phyloP scores from a whole-genome alignment of 23 red algal species.

The Porphyridium purpureum region DNA sequence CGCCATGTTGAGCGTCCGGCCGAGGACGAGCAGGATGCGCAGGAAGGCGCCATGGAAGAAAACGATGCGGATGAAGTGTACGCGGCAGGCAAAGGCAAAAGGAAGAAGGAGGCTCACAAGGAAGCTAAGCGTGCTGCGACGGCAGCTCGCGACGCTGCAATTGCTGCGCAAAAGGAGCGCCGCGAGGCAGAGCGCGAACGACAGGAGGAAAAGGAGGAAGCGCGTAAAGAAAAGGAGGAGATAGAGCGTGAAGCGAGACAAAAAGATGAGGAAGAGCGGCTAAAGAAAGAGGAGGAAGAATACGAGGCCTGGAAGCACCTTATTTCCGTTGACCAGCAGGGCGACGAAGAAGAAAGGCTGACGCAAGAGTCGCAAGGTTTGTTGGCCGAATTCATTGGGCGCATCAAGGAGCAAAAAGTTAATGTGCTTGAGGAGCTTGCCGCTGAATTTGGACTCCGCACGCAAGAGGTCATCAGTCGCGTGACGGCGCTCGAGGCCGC shows the following conservation, averaged over 20 bases:
- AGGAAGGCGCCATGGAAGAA: neutral
- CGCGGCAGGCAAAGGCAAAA: conserved; percentile 2
- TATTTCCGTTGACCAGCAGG: conserved; percentile 15
- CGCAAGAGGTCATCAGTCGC: conserved; percentile 41
- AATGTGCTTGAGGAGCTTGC: conserved; percentile 55
- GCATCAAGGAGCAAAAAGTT: conserved; percentile 16
- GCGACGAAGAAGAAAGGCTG: conserved; percentile 2
- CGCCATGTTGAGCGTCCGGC: neutral
- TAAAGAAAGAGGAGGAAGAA: conserved; percentile 19
- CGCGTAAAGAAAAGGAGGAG: conserved; percentile 3
- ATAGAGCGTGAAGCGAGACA: neutral
- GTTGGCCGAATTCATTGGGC: conserved; percentile 22
- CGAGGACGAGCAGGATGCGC: neutral
- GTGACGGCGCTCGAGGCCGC: conserved; percentile 19
- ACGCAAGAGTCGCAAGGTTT: conserved; percentile 9
- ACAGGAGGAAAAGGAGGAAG: conserved; percentile 9
- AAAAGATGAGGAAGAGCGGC: neutral
- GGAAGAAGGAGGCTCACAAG: conserved; percentile 53
- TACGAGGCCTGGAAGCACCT: conserved; percentile 17
- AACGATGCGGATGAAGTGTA: neutral
- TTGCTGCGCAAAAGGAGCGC: conserved; percentile 14
- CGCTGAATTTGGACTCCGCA: conserved; percentile 30
- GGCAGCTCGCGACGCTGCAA: conserved; percentile 15
- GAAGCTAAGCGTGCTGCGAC: conserved; percentile 29
- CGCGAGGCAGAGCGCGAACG: conserved; percentile 5